phyloP scores from a whole-genome alignment of 257 asterid genomes.

The Solanum rostratum region DNA sequence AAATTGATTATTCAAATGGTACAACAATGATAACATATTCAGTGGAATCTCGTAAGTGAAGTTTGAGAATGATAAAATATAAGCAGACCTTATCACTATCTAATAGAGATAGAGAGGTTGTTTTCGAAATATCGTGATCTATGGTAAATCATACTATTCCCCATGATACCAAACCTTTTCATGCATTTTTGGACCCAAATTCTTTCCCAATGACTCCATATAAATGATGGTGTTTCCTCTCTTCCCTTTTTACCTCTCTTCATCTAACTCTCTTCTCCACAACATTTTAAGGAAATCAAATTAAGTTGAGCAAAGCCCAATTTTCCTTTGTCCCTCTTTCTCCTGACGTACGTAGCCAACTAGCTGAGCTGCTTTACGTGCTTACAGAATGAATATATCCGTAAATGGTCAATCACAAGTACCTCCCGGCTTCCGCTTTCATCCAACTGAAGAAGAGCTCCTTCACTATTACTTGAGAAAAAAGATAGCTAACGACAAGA shows the following conservation, averaged over 20 bases:
- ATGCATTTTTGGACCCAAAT: conserved; percentile 24
- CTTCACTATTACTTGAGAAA: conserved; percentile 75
- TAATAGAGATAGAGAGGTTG: too few relatives aligned
- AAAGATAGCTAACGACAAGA: conserved; percentile 51
- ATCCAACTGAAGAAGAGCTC: conserved; percentile 91
- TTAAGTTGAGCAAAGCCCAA: not conserved
- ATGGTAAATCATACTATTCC: conserved; percentile 2
- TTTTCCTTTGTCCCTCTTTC: not conserved
- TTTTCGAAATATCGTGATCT: too few relatives aligned
- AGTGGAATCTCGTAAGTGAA: too few relatives aligned
- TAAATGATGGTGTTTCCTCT: conserved; percentile 30
- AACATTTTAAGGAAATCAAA: not conserved
- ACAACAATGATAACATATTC: too few relatives aligned
- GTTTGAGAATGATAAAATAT: too few relatives aligned
- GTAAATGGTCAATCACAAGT: conserved; percentile 77
- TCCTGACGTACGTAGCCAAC: not conserved
- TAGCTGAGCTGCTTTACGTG: not conserved
- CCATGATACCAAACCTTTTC: conserved; percentile 43
- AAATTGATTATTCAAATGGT: too few relatives aligned
- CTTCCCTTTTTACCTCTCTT: conserved; percentile 17
- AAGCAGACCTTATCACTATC: too few relatives aligned
- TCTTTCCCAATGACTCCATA: conserved; percentile 22
- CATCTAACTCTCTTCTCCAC: not conserved
- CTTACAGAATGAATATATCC: conserved; percentile 41
- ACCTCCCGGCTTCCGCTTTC: conserved; percentile 89